Evolutionary conservation across 192 early-diverging fungal genomes (phyloP), one percentile per base, ranked within the genome.

Genomic region (Coemansia asiatica): DNA sequence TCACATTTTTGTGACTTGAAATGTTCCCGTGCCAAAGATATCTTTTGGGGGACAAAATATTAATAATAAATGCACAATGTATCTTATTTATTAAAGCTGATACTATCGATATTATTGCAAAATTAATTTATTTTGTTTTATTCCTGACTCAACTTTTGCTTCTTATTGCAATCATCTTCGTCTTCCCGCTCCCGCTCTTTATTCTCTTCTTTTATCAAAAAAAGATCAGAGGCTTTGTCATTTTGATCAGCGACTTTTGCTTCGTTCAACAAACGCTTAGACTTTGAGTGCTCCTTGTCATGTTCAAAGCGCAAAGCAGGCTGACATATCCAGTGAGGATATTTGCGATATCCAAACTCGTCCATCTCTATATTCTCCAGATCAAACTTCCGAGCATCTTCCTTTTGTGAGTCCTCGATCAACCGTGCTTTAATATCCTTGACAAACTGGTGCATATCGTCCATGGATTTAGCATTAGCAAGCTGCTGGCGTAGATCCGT

Each of bases 401-500:
- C 56, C 1, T 38, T 40, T 12, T 56, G 56, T 0, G 69, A 66
- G 19, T 82, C 75, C 13, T 38, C 64, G 1, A 66, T 44, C 50
- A 82, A 56, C 28, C 75, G 60, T 16, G 83, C 76, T 33, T 84
- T 64, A 1, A 88, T 80, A 0, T 90, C 81, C 2, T 66, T 76
- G 64, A 71, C 66, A 49, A 75, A 62, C 51, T 66, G 31, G 38
- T 74, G 64, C 55, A 93, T 84, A 0, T 84, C 90, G 2, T 91
- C 89, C 29, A 88, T 57, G 0, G 78, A 81, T 29, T 73, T 69
- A 8, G 85, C 88, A 9, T 82, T 77, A 0, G 82, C 92, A 25
- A 98, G 82, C 38, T 77, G 75, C 22, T 87, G 84, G 28, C 97
- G 87, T 25, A 97, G 67, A 63, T 96, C 96, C 2, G 88, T 86